Evolutionary conservation across 768 basidiomycete genomes (phyloP).

Genomic region (Pluteus cervinus): DNA sequence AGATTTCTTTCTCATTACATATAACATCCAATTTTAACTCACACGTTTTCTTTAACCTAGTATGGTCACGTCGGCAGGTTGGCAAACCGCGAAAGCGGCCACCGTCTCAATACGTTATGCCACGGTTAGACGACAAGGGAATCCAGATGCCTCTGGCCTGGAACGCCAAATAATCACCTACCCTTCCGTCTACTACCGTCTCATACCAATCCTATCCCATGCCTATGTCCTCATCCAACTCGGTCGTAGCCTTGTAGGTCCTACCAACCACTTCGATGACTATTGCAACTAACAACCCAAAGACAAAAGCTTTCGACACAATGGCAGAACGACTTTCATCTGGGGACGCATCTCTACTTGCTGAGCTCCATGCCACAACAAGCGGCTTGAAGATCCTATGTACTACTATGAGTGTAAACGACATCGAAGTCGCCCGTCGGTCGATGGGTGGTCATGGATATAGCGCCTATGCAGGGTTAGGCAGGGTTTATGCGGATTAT

Average conservation of each 20-base stretch:
- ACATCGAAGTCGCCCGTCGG: slow-evolving; percentile 60
- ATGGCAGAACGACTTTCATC: slow-evolving; percentile 43
- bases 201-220: slow-evolving; percentile 63
- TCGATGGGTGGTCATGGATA: slow-evolving; percentile 78
- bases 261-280: not conserved
- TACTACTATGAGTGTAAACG: slow-evolving; percentile 43
- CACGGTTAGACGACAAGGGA: slow-evolving; percentile 67
- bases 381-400: slow-evolving; percentile 64
- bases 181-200: slow-evolving; percentile 68
- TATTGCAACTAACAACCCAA: not conserved
- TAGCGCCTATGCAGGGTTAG: slow-evolving; percentile 63
- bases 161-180: slow-evolving; percentile 67
- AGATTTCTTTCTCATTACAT: not conserved
- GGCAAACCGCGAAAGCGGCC: slow-evolving; percentile 58
- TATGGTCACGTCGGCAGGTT: slow-evolving; percentile 60
- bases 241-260: slow-evolving; percentile 50
- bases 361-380: slow-evolving; percentile 66
- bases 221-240: slow-evolving; percentile 66
- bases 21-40: too few relatives aligned
- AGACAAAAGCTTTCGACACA: slow-evolving; percentile 45
- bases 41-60: slow-evolving; percentile 25
- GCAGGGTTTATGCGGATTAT: slow-evolving; percentile 57
- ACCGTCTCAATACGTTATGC: slow-evolving; percentile 68
- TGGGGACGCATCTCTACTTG: slow-evolving; percentile 58
- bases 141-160: slow-evolving; percentile 38